Evolutionary conservation across 768 basidiomycete species (phyloP).

Genomic region (Panaeolus papilionaceus): DNA sequence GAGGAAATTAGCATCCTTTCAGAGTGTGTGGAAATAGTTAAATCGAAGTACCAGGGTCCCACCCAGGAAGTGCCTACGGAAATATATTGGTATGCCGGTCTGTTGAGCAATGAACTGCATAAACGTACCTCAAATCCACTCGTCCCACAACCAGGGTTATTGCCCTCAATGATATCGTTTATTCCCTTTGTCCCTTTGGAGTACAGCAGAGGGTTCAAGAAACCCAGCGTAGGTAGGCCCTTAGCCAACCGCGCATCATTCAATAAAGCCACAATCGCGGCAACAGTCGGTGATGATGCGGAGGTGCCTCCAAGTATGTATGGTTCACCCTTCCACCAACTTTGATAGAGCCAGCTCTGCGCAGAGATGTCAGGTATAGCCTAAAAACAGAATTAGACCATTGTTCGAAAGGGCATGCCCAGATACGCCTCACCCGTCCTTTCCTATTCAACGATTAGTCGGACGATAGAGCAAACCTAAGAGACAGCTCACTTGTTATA

Average conservation of each 20-base stretch:
- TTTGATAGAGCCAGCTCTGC: constrained; percentile 53
- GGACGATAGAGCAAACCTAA: constrained; percentile 2
- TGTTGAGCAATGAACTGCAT: neutral
- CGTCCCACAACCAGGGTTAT: constrained; percentile 63
- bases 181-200: constrained; percentile 43
- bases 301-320: constrained; percentile 63
- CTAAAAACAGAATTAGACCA: constrained; percentile 32
- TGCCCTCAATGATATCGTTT: constrained; percentile 63
- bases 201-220: constrained; percentile 71
- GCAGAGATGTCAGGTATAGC: constrained; percentile 72
- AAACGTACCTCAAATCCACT: constrained; percentile 61
- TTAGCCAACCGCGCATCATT: constrained; percentile 61
- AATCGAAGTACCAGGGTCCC: constrained; percentile 59
- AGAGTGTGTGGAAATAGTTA: constrained; percentile 10
- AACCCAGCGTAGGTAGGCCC: constrained; percentile 56
- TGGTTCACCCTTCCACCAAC: constrained; percentile 47
- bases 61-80: constrained; percentile 51
- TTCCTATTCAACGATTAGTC: constrained; percentile 33
- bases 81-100: constrained; percentile 9
- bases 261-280: constrained; percentile 64
- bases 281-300: constrained; percentile 64
- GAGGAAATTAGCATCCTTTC: neutral
- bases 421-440: constrained; percentile 52
- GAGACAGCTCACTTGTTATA: constrained; percentile 57
- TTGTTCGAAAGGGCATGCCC: neutral